Conservation (phyloP, 352 stramenopile genomes). For the Globisporangium iwayamae region DNA sequence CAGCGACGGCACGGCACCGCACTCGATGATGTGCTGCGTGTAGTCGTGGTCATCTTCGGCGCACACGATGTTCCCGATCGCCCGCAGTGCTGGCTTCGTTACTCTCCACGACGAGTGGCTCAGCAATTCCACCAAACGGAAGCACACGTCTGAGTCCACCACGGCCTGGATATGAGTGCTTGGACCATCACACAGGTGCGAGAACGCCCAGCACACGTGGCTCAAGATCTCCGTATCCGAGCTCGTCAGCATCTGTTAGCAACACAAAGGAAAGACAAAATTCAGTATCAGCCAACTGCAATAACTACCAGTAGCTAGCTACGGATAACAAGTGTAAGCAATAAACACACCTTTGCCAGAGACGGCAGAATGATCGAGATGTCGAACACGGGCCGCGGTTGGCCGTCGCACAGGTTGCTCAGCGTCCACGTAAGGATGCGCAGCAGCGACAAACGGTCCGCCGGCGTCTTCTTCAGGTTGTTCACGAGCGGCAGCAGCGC, state of each 20-base stretch:
- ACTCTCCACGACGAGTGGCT: conserved; percentile 92
- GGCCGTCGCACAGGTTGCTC: conserved; percentile 91
- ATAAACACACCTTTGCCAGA: conserved; percentile 50
- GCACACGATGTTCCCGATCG: conserved; percentile 99
- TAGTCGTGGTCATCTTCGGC: conserved; percentile 94
- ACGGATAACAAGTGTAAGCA: not conserved
- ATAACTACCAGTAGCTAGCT: not conserved
- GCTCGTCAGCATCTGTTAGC: conserved; percentile 85
- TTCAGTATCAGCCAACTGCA: not conserved
- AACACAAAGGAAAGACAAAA: conserved; percentile 22
- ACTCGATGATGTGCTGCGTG: conserved; percentile 96
- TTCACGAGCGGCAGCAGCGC: conserved; percentile 83
- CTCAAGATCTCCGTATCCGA: conserved; percentile 94
- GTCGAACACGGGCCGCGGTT: conserved; percentile 87
- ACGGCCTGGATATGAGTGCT: conserved; percentile 96
- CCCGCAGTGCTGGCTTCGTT: conserved; percentile 95
- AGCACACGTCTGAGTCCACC: conserved; percentile 87
- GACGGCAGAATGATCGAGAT: conserved; percentile 87
- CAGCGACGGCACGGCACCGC: conserved; percentile 92
- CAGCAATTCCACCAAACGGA: conserved; percentile 93
- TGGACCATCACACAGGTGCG: conserved; percentile 96
- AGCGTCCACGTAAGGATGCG: conserved; percentile 92
- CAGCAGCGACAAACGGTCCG: conserved; percentile 79
- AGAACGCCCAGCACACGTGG: conserved; percentile 96
- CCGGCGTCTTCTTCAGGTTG: conserved; percentile 87